Evolutionary conservation across 2,329 filamentous ascomycete species (phyloP), one percentile per base, ranked within the genome.

Genomic region (Whalleya microplaca): DNA sequence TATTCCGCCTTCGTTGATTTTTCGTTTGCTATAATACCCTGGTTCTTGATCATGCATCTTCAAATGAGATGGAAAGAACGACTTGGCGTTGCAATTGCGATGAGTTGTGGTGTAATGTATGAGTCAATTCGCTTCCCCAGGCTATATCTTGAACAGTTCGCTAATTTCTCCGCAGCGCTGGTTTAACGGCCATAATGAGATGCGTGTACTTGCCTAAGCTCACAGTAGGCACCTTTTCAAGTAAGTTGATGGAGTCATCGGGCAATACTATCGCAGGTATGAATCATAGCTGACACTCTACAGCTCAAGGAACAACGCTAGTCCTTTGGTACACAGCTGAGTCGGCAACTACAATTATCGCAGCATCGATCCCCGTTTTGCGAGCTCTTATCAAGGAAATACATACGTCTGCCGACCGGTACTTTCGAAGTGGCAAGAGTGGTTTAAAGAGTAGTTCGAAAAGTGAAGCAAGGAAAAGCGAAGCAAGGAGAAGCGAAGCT

Each of bases 361-460:
- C 68, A 5, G 64, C 68, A 40, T 72, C 69, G 2, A 71, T 72
- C 21, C 71, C 71, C 8, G 69, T 72, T n/a, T 53, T 72, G 7
- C 68, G 70, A 1, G 68, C 65, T n/a, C 62, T 71, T 2, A 53
- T 71, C 51, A 65, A 62, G 32, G 64, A 68, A 37, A 51, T 67
- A 19, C 56, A 60, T 14, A 56, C 62, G 18, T 65, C 63, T 1
- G 45, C 56, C n/a, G 61, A 56, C 8, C 55, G 51, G 9, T 64
- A 64, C 27, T 56, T 61, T 50, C 51, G 56, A 41, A 46, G 55
- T 40, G 41, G 56, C n/a, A 21, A 21, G 14, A 58, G 63, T 9
- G 59, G 54, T 12, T 7, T 29, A 14, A 64, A 59, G 46, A 60
- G 56, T 41, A 45, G 55, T 2, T 41, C 29, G 5, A 43, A 48